phyloP scores from a whole-genome alignment of 2,329 filamentous ascomycete species.

The Zymoseptoria pseudotritici region DNA sequence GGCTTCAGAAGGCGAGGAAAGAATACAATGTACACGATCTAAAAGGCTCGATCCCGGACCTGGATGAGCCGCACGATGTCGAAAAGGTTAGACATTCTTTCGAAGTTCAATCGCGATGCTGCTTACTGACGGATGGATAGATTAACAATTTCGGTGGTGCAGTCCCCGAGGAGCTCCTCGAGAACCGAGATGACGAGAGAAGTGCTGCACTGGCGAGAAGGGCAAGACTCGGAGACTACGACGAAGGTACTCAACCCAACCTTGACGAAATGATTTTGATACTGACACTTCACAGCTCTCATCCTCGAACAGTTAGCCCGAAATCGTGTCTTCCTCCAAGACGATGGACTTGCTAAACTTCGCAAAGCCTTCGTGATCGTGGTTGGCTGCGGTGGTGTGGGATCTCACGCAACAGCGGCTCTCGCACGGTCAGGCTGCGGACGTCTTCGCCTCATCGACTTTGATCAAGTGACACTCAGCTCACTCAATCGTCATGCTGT shows the following conservation, averaged over 20 bases:
- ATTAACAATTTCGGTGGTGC: slow-evolving; percentile 56
- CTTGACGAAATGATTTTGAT: slow-evolving; percentile 2
- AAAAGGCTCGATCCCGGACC: slow-evolving; percentile 55
- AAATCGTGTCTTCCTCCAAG: slow-evolving; percentile 82
- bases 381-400: slow-evolving; percentile 89
- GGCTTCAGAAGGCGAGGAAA: slow-evolving; percentile 49
- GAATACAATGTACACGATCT: slow-evolving; percentile 50
- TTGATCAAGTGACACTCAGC: slow-evolving; percentile 93
- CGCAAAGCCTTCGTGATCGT: slow-evolving; percentile 78
- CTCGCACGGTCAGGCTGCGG: slow-evolving; percentile 83
- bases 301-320: slow-evolving; percentile 91
- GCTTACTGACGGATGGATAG: slow-evolving; percentile 40
- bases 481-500: slow-evolving; percentile 94
- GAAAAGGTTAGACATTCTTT: slow-evolving; percentile 35
- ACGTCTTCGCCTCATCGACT: slow-evolving; percentile 84
- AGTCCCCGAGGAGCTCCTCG: slow-evolving; percentile 32
- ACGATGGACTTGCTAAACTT: slow-evolving; percentile 71
- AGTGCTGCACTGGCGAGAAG: slow-evolving; percentile 51
- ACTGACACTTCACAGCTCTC: slow-evolving; percentile 51
- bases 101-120: background rate
- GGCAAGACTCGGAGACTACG: slow-evolving; percentile 57
- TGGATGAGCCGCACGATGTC: slow-evolving; percentile 44
- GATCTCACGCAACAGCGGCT: slow-evolving; percentile 81
- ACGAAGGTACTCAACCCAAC: slow-evolving; percentile 43
- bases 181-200: slow-evolving; percentile 49